Evolutionary conservation across 2,329 filamentous ascomycete genomes (phyloP), one percentile per base, ranked within the genome.

Genomic region (Penicillium paneum): DNA sequence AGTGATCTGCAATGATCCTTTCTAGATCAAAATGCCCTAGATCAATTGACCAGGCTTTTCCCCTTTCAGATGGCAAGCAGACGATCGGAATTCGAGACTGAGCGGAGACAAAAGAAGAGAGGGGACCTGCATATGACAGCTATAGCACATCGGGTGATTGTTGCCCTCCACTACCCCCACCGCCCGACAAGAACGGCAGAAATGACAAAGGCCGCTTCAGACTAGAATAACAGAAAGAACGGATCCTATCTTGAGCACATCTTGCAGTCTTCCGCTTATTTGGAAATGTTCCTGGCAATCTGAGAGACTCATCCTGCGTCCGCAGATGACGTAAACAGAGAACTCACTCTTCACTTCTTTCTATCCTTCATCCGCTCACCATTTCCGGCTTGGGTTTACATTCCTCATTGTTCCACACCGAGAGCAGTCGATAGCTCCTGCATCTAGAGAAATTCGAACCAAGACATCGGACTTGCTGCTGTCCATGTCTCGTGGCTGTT

Each of bases 121-220:
- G 31, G 29, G 31, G 39, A 49, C 19, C n/a, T 38, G 48, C 36
- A 56, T 46, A 55, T 47, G 54, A 52, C 54, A 56, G 52, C 54
- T 52, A 49, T 45, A 54, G 50, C 47, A 35, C 36, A 50, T 47
- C 28, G 26, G 34, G 35, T 47, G 60, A 58, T 63, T 56, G 63
- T 64, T 64, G 59, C 61, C 62, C 59, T 46, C 61, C 49, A 63
- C 62, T 45, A 64, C 60, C 31, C 51, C 49, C 46, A 62, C 63
- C 63, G 63, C 63, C 61, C 41, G 29, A 32, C 56, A 56, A 54
- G 54, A 57, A 53, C 49, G 63, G 63, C 63, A 65, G 54, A 64
- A 62, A 49, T 21, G n/a, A 54, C 44, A 41, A 55, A 31, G 52
- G 34, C 51, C 51, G 35, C 49, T 40, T 52, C 19, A 19, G 42